Conservation (phyloP, 2,329 filamentous ascomycete species). For the Monosporascus ibericus region DNA sequence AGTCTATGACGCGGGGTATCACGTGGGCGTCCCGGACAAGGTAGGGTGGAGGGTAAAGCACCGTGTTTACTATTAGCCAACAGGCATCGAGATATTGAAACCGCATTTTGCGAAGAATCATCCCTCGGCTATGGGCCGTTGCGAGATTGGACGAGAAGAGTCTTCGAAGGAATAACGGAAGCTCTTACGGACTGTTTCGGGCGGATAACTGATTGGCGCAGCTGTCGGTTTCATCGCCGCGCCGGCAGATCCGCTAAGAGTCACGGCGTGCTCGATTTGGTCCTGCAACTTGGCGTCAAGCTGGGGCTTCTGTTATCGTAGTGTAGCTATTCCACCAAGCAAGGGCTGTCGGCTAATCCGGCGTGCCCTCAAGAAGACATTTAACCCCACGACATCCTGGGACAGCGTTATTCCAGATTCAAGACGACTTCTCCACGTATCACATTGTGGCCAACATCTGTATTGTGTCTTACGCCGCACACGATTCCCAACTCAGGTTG, state of each 20-base stretch:
- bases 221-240: neutral
- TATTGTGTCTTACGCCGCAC: neutral
- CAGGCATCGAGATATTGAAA: neutral
- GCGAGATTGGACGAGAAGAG: neutral
- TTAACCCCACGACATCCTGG: too few species aligned
- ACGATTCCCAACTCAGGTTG: neutral
- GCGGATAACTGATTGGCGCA: neutral
- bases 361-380: too few species aligned
- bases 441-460: neutral
- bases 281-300: too few species aligned
- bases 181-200: neutral
- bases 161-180: neutral
- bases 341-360: too few species aligned
- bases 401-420: too few species aligned
- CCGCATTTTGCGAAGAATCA: neutral
- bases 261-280: too few species aligned
- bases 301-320: too few species aligned
- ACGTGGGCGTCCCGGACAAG: conserved; percentile 7
- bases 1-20: conserved; percentile 12
- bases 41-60: neutral
- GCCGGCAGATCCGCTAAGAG: neutral
- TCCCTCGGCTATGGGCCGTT: neutral
- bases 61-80: neutral
- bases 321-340: too few species aligned
- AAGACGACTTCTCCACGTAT: neutral